These are phyloP conservation scores for Rosa rugosa DNA, from an alignment of 306 rosid genomes.

Conservation along the genomic window DNA sequence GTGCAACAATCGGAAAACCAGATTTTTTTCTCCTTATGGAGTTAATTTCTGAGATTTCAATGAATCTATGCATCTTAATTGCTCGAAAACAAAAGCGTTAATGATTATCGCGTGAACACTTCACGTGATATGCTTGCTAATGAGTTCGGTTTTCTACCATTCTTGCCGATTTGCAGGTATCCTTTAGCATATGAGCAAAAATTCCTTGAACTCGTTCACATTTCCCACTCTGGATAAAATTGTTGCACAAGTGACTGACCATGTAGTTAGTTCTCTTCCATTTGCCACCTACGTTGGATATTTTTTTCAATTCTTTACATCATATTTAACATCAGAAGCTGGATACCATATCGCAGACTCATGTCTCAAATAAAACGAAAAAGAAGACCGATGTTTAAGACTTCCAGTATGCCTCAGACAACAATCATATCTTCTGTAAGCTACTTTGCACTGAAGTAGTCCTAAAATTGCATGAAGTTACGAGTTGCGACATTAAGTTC, in stretches of 20 bases:
- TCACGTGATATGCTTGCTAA: background rate
- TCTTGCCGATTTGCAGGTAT: conserved; percentile 1
- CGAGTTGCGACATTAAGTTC: background rate
- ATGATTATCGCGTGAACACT: background rate
- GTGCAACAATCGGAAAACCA: conserved; percentile 15
- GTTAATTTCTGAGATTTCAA: conserved; percentile 4
- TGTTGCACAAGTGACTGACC: background rate
- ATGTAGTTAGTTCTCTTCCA: background rate
- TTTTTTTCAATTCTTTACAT: background rate
- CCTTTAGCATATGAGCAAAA: background rate
- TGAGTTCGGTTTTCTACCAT: background rate
- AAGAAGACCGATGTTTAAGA: background rate
- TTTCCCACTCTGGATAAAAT: background rate
- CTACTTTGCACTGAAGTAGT: background rate
- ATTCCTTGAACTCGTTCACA: background rate
- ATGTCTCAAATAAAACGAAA: background rate
- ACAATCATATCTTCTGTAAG: background rate
- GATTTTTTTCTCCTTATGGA: background rate
- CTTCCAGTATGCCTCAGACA: background rate
- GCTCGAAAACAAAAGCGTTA: background rate
- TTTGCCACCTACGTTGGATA: background rate
- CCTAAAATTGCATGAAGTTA: background rate
- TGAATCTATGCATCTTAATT: conserved; percentile 9
- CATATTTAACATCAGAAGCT: background rate
- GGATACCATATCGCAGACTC: background rate